These are phyloP conservation scores for Fusarium fujikuroi DNA, from an alignment of 2,329 filamentous ascomycete genomes.

Conservation along the genomic window DNA sequence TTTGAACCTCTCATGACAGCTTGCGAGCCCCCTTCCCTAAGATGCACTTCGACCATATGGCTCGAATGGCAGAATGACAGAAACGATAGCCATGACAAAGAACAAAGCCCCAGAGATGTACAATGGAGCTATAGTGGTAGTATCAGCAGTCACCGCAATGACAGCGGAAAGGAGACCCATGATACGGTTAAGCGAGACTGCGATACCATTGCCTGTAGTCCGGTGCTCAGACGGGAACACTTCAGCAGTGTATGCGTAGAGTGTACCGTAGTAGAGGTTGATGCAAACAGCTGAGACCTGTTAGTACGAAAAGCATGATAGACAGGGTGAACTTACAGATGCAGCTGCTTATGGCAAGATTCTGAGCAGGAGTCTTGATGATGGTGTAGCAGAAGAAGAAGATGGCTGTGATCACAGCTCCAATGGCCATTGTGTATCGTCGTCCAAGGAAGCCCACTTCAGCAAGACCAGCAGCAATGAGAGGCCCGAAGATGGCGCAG, in stretches of 20 bases:
- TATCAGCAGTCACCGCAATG: conserved; percentile 62
- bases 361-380: neutral
- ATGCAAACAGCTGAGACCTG: conserved; percentile 62
- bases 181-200: conserved; percentile 54
- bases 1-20: too few species aligned
- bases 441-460: neutral
- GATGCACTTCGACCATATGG: conserved; percentile 57
- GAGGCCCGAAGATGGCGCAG: neutral
- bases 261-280: conserved; percentile 77
- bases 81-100: conserved; percentile 66
- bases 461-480: neutral
- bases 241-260: conserved; percentile 72
- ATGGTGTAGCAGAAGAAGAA: neutral
- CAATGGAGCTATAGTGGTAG: conserved; percentile 69
- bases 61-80: conserved; percentile 72
- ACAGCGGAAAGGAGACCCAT: conserved; percentile 25
- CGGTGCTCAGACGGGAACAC: conserved; percentile 74
- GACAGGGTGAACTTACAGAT: neutral
- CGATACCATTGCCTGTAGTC: conserved; percentile 59
- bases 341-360: neutral
- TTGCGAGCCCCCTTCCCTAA: neutral
- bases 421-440: neutral
- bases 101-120: conserved; percentile 74
- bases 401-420: neutral
- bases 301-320: rapidly evolving